These are phyloP conservation scores for Vigna hirtella DNA, from an alignment of 306 rosid species.

Conservation along the genomic window DNA sequence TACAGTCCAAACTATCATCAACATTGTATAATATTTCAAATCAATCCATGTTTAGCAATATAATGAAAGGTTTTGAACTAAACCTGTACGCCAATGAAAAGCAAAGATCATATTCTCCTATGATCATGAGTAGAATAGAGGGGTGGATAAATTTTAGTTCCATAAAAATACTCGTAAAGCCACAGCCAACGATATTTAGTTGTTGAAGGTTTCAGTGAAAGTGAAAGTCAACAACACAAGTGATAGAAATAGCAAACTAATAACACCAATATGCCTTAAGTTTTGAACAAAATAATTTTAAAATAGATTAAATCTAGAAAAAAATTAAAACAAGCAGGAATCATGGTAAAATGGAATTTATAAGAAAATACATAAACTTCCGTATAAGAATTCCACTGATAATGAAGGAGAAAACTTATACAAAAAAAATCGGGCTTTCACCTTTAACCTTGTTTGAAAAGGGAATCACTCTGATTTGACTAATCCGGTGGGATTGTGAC, in stretches of 20 bases:
- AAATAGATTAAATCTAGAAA: constrained; percentile 3
- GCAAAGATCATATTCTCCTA: background rate
- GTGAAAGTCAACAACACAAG: constrained; percentile 34
- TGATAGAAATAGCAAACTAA: constrained; percentile 17
- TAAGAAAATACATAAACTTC: background rate
- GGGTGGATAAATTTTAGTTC: constrained; percentile 12
- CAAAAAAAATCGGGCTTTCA: constrained; percentile 39
- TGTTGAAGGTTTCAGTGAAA: constrained; percentile 11
- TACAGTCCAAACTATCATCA: constrained; percentile 22
- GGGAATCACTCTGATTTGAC: constrained; percentile 52
- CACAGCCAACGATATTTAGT: constrained; percentile 9
- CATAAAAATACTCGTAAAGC: constrained; percentile 30
- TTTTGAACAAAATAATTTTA: constrained; percentile 22
- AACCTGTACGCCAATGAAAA: background rate
- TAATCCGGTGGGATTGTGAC: constrained; percentile 50
- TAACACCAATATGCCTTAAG: constrained; percentile 1
- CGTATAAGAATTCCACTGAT: constrained; percentile 16
- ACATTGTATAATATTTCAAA: constrained; percentile 21
- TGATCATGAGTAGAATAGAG: background rate
- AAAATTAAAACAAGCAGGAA: constrained; percentile 26
- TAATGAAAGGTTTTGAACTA: background rate
- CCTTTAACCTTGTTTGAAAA: constrained; percentile 55
- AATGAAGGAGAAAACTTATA: constrained; percentile 14
- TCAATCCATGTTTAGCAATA: background rate
- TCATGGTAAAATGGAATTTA: background rate